These are phyloP conservation scores for Cystobasidium onofrii DNA, from an alignment of 768 basidiomycete species.

Conservation along the genomic window DNA sequence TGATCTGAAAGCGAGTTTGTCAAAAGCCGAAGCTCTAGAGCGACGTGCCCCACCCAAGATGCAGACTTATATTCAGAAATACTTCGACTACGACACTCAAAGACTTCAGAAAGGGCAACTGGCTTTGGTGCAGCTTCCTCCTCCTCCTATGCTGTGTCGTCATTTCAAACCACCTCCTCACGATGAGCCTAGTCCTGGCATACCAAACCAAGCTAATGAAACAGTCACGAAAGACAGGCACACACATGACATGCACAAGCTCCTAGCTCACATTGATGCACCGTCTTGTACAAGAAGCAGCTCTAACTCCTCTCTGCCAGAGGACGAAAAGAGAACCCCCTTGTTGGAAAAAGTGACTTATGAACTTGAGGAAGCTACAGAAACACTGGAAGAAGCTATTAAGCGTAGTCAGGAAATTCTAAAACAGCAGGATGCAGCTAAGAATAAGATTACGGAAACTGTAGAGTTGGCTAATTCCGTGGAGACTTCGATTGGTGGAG, in stretches of 20 bases:
- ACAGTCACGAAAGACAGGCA: background rate
- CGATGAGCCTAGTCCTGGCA: background rate
- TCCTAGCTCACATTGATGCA: background rate
- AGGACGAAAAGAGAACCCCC: background rate
- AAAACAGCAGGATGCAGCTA: background rate
- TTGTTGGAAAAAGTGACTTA: background rate
- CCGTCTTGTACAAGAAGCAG: background rate
- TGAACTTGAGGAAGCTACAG: background rate
- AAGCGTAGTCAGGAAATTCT: background rate
- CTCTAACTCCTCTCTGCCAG: background rate
- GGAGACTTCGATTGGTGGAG: background rate
- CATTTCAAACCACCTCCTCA: background rate
- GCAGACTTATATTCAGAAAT: slow-evolving; percentile 2
- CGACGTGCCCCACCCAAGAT: slow-evolving; percentile 21
- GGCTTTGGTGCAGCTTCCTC: background rate
- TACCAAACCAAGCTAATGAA: background rate
- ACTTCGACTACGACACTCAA: slow-evolving; percentile 6
- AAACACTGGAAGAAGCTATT: background rate
- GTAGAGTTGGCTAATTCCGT: background rate
- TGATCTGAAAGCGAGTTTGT: background rate
- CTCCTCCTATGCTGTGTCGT: background rate
- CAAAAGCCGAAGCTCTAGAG: background rate
- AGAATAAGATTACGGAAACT: background rate
- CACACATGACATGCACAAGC: background rate
- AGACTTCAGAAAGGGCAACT: slow-evolving; percentile 22